These are phyloP conservation scores for Fusarium lyarnte DNA, from an alignment of 2,329 filamentous ascomycete genomes.

Conservation along the genomic window DNA sequence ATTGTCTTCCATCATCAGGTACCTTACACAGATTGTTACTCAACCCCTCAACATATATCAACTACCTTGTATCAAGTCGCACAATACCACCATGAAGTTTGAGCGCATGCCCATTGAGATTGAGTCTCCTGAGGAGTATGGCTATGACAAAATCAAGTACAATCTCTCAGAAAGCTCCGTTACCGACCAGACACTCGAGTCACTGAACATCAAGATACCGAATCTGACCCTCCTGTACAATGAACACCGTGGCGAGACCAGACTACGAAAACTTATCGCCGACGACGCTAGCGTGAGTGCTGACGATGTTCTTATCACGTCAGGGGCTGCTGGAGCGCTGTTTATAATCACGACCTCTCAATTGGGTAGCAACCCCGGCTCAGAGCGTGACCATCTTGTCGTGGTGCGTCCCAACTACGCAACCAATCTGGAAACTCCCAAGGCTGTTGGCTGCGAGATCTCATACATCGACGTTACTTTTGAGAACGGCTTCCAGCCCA, in stretches of 20 bases:
- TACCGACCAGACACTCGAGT: background rate
- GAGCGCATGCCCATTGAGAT: slow-evolving; percentile 4
- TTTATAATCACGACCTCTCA: slow-evolving; percentile 1
- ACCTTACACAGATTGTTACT: accelerated
- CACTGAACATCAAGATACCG: background rate
- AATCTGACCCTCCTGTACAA: background rate
- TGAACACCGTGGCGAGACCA: background rate
- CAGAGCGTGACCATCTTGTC: background rate
- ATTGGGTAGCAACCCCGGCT: background rate
- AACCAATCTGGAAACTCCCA: background rate
- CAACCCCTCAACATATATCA: background rate
- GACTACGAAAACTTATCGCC: background rate
- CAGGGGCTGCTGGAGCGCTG: background rate
- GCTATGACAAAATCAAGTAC: background rate
- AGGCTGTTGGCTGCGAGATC: background rate
- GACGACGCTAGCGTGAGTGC: background rate
- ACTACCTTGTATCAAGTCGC: accelerated
- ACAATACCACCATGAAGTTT: background rate
- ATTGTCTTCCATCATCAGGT: background rate
- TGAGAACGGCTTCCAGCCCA: background rate
- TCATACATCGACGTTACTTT: background rate
- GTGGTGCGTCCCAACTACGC: background rate
- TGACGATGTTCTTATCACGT: background rate
- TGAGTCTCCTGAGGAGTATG: background rate
- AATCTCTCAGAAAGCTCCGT: background rate